phyloP scores from a whole-genome alignment of 768 basidiomycete genomes.

The Suillus tomentosus region DNA sequence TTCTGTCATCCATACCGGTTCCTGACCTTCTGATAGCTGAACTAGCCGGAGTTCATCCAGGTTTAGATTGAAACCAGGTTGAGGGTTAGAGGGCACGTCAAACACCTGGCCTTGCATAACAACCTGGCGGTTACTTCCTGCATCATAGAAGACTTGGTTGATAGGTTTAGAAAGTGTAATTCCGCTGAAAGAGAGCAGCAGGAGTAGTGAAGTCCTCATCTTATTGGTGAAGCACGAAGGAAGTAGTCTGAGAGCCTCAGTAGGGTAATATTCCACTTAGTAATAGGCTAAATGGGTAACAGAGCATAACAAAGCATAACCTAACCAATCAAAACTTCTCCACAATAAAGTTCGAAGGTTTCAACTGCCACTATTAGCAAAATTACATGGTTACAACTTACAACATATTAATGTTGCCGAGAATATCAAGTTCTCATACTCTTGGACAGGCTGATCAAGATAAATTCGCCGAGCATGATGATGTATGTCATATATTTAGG shows the following conservation, averaged over 20 bases:
- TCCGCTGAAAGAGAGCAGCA: constrained; percentile 1
- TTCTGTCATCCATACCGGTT: constrained; percentile 83
- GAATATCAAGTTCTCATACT: no score
- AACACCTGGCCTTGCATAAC: constrained; percentile 30
- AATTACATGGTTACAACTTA: background rate
- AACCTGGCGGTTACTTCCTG: constrained; percentile 21
- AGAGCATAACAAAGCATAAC: background rate
- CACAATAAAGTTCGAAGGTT: background rate
- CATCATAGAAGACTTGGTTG: constrained; percentile 7
- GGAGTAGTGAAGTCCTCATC: background rate
- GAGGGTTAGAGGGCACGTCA: constrained; percentile 21
- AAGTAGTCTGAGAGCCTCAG: no score
- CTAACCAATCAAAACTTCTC: background rate
- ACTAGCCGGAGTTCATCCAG: constrained; percentile 73
- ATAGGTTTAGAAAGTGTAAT: background rate
- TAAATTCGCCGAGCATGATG: no score
- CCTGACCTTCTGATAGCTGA: constrained; percentile 62
- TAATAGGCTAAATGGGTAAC: background rate
- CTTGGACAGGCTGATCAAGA: no score
- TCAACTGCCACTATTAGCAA: background rate
- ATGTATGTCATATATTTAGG: no score
- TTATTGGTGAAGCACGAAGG: background rate
- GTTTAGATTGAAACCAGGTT: constrained; percentile 66
- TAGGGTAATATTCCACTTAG: no score
- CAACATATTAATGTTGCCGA: background rate